phyloP scores from a whole-genome alignment of 495 filamentous ascomycete genomes.

The Zalerion maritima region DNA sequence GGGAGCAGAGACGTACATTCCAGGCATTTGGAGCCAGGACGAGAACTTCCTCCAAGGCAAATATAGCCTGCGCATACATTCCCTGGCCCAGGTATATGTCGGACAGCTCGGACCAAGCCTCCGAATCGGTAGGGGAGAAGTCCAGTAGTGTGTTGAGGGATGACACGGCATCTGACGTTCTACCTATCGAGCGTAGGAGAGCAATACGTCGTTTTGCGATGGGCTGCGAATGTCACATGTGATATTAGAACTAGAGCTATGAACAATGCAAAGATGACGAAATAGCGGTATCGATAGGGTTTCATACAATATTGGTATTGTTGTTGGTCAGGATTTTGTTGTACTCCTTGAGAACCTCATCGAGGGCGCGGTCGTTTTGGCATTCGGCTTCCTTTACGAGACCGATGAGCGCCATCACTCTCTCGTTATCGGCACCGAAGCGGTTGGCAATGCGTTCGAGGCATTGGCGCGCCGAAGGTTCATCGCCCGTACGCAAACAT shows the following conservation, averaged over 20 bases:
- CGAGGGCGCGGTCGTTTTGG: slow-evolving; percentile 42
- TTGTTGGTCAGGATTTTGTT: slow-evolving; percentile 57
- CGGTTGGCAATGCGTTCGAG: slow-evolving; percentile 59
- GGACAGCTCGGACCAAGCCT: slow-evolving; percentile 86
- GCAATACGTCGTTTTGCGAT: slow-evolving; percentile 77
- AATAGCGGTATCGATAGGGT: no score
- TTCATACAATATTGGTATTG: slow-evolving; percentile 63
- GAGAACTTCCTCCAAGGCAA: slow-evolving; percentile 79
- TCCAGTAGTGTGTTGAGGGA: slow-evolving; percentile 62
- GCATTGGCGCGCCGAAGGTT: slow-evolving; percentile 56
- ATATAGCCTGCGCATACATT: slow-evolving; percentile 67
- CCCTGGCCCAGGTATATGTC: slow-evolving; percentile 71
- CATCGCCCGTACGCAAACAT: slow-evolving; percentile 75
- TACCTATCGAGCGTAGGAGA: slow-evolving; percentile 56
- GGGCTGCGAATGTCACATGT: slow-evolving; percentile 35
- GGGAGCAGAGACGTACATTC: slow-evolving; percentile 48
- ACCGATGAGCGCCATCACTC: slow-evolving; percentile 66
- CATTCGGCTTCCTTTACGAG: slow-evolving; percentile 78
- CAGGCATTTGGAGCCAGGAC: slow-evolving; percentile 85
- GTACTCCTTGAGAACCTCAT: slow-evolving; percentile 59
- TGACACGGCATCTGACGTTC: slow-evolving; percentile 54
- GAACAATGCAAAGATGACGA: no score
- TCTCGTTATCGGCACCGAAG: slow-evolving; percentile 71
- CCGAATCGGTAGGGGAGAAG: slow-evolving; percentile 75
- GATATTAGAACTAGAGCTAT: neutral